Percentiles rank a stretch among this genome's conserved stretches.
phyloP scores from a whole-genome alignment of 2,329 filamentous ascomycete species.

The Dendrostoma leiphaemia region DNA sequence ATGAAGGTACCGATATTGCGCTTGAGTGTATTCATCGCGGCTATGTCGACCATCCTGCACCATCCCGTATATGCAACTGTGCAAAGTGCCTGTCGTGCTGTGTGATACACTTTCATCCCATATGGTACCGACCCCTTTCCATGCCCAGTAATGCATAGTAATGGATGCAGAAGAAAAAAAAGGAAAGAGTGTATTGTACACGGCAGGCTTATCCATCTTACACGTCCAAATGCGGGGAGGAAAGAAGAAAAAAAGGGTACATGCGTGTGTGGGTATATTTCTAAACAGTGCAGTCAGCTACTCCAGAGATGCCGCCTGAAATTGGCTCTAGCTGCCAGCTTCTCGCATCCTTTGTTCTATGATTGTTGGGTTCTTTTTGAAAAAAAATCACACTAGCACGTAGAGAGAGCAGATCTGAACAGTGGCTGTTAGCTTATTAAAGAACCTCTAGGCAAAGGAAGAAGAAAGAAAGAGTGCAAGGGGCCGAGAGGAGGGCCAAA shows the following conservation, averaged over 20 bases:
- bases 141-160: too few species aligned
- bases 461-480: conserved; percentile 10
- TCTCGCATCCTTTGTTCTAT: neutral
- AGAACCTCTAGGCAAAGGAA: neutral
- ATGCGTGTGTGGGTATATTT: neutral
- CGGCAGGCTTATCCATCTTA: neutral
- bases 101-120: too few species aligned
- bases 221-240: neutral
- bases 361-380: neutral
- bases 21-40: too few species aligned
- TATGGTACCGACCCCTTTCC: too few species aligned
- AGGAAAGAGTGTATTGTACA: too few species aligned
- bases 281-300: neutral
- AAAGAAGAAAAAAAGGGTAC: too few species aligned
- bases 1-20: too few species aligned
- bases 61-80: too few species aligned
- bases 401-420: conserved; percentile 54
- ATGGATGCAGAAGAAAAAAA: too few species aligned
- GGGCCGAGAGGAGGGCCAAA: conserved; percentile 19
- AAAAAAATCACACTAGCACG: conserved; percentile 41
- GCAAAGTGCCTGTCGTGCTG: too few species aligned
- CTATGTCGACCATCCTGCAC: too few species aligned
- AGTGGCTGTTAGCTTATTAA: conserved; percentile 18
- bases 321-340: neutral
- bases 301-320: neutral